These are phyloP conservation scores for Lactarius hatsudake DNA, from an alignment of 768 basidiomycete species.

Conservation along the genomic window DNA sequence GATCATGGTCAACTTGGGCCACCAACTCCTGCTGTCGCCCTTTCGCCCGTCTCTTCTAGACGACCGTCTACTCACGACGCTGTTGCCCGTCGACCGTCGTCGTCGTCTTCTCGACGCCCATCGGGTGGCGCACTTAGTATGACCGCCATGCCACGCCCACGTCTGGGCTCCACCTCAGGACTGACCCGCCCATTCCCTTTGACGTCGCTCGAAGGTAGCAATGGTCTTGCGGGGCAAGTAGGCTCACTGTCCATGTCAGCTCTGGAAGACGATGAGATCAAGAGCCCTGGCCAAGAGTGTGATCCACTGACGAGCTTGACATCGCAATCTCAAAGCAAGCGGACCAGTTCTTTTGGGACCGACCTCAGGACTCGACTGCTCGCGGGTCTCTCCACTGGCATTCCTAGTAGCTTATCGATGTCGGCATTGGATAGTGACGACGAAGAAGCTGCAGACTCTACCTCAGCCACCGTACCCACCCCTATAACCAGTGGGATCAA, in stretches of 20 bases:
- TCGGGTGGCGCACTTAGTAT: conserved; percentile 18
- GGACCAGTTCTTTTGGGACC: conserved; percentile 15
- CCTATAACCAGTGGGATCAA: conserved; percentile 8
- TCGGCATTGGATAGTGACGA: conserved; percentile 55
- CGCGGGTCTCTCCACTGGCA: conserved; percentile 5
- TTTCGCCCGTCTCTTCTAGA: conserved; percentile 50
- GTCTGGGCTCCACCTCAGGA: conserved; percentile 20
- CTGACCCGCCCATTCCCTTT: conserved; percentile 12
- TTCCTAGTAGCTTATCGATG: conserved; percentile 44
- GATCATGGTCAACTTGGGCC: conserved; percentile 81
- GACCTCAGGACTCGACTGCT: conserved; percentile 21
- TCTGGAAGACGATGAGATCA: conserved; percentile 33
- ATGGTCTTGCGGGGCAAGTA: conserved; percentile 18
- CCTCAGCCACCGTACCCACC: background rate
- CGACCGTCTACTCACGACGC: conserved; percentile 32
- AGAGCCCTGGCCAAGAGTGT: conserved; percentile 28
- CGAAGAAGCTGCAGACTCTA: conserved; percentile 34
- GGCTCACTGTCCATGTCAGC: conserved; percentile 29
- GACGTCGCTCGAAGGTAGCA: conserved; percentile 17
- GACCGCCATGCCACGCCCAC: conserved; percentile 11
- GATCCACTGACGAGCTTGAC: conserved; percentile 7
- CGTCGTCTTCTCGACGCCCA: conserved; percentile 25
- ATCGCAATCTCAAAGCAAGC: background rate
- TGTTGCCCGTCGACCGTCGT: conserved; percentile 18
- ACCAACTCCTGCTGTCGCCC: conserved; percentile 50